Conservation (phyloP, 1,284 basidiomycete species). For the Apiotrichum montevideense region DNA sequence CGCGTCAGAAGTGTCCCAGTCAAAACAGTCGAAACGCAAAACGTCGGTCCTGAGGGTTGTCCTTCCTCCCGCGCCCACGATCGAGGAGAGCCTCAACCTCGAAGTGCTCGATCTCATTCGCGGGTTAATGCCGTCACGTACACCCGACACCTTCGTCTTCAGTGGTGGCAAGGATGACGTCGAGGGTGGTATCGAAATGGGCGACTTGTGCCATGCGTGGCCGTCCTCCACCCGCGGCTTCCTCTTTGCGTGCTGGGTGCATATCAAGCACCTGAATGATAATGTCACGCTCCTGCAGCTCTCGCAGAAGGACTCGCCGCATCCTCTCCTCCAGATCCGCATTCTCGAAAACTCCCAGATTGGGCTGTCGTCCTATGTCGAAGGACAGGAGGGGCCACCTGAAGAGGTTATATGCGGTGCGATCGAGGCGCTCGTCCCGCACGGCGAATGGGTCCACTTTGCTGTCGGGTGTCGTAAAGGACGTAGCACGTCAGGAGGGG, state of each 20-base stretch:
- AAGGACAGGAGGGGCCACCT: constrained; percentile 8
- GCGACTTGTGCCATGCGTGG: constrained; percentile 36
- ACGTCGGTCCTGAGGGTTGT: not conserved
- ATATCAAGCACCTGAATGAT: constrained; percentile 38
- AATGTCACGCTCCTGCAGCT: constrained; percentile 40
- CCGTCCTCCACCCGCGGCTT: constrained; percentile 36
- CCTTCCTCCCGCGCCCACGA: not conserved
- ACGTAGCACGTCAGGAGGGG: constrained; percentile 9
- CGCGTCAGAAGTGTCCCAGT: not conserved
- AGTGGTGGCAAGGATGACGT: constrained; percentile 20
- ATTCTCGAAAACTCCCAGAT: constrained; percentile 46
- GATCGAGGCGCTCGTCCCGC: constrained; percentile 41
- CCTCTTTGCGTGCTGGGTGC: constrained; percentile 41
- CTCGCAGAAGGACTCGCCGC: constrained; percentile 19
- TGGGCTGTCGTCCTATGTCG: constrained; percentile 24
- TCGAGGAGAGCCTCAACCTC: constrained; percentile 22
- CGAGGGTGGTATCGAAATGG: constrained; percentile 33
- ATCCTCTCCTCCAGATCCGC: constrained; percentile 35
- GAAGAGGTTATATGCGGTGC: constrained; percentile 39
- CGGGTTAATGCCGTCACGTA: constrained; percentile 35
- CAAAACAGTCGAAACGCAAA: not conserved
- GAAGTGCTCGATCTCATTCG: constrained; percentile 40
- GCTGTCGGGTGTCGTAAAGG: constrained; percentile 35
- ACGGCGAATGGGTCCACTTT: constrained; percentile 45
- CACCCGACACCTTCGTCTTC: constrained; percentile 40